These are phyloP conservation scores for Tuber indicum DNA, from an alignment of 495 filamentous ascomycete genomes.

Conservation along the genomic window DNA sequence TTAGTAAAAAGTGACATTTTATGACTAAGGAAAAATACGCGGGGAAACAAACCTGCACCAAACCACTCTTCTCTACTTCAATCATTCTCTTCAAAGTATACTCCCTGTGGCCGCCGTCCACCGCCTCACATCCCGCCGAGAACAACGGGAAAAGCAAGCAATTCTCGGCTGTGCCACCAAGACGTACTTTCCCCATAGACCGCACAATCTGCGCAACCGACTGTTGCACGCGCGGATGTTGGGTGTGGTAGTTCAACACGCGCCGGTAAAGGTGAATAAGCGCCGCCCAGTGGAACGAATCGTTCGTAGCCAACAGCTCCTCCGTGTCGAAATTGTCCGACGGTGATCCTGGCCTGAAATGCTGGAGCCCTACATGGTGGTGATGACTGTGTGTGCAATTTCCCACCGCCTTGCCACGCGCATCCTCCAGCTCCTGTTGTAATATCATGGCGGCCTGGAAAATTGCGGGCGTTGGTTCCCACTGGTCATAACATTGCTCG, in stretches of 20 bases:
- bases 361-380: slow-evolving; percentile 15
- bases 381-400: slow-evolving; percentile 49
- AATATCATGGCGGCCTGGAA: slow-evolving; percentile 53
- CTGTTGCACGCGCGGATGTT: slow-evolving; percentile 55
- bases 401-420: slow-evolving; percentile 44
- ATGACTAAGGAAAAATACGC: slow-evolving; percentile 6
- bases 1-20: slow-evolving; percentile 15
- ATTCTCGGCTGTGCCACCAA: slow-evolving; percentile 64
- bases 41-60: slow-evolving; percentile 58
- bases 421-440: slow-evolving; percentile 50
- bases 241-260: slow-evolving; percentile 56
- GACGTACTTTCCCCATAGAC: slow-evolving; percentile 57
- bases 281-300: slow-evolving; percentile 74
- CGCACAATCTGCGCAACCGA: slow-evolving; percentile 59
- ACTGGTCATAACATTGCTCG: slow-evolving; percentile 42
- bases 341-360: slow-evolving; percentile 44
- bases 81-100: slow-evolving; percentile 63
- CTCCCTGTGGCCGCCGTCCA: slow-evolving; percentile 50
- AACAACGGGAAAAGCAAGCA: slow-evolving; percentile 79
- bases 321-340: slow-evolving; percentile 51
- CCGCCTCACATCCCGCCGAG: slow-evolving; percentile 71
- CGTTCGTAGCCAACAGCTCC: slow-evolving; percentile 72
- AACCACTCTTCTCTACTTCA: slow-evolving; percentile 64
- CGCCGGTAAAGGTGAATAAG: slow-evolving; percentile 70
- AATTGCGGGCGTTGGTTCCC: slow-evolving; percentile 55